phyloP scores from a whole-genome alignment of 2,329 filamentous ascomycete species.

The Trichoderma sp. region DNA sequence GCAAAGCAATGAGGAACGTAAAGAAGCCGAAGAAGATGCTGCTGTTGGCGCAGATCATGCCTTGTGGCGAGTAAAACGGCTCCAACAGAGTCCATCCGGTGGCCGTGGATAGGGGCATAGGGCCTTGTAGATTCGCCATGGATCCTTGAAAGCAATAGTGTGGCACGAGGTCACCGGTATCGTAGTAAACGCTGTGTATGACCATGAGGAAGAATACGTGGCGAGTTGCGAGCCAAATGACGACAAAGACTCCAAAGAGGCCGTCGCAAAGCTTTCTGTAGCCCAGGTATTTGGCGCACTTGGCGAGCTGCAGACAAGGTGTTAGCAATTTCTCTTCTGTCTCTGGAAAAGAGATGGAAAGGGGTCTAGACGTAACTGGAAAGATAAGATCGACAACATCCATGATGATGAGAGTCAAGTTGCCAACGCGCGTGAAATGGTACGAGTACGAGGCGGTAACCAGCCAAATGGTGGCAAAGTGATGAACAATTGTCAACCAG shows the following conservation, averaged over 20 bases:
- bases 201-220: slow-evolving; percentile 79
- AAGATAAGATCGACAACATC: slow-evolving; percentile 89
- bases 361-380: slow-evolving; percentile 58
- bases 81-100: slow-evolving; percentile 64
- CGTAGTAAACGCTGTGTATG: slow-evolving; percentile 77
- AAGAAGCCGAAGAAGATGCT: slow-evolving; percentile 77
- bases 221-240: slow-evolving; percentile 79
- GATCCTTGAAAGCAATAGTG: slow-evolving; percentile 71
- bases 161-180: slow-evolving; percentile 62
- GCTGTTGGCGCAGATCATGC: slow-evolving; percentile 79
- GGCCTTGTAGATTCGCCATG: slow-evolving; percentile 56
- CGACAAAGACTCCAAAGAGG: slow-evolving; percentile 82
- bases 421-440: slow-evolving; percentile 83
- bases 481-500: slow-evolving; percentile 95
- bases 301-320: slow-evolving; percentile 66
- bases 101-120: slow-evolving; percentile 50
- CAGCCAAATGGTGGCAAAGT: slow-evolving; percentile 83
- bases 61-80: slow-evolving; percentile 70
- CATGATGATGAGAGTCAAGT: slow-evolving; percentile 88
- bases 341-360: not conserved
- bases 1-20: slow-evolving; percentile 71
- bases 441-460: slow-evolving; percentile 84
- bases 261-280: slow-evolving; percentile 76
- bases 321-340: not conserved
- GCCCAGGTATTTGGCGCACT: slow-evolving; percentile 88